Conservation (phyloP, 208 protist species). For the Herpetomonas tarakana region DNA sequence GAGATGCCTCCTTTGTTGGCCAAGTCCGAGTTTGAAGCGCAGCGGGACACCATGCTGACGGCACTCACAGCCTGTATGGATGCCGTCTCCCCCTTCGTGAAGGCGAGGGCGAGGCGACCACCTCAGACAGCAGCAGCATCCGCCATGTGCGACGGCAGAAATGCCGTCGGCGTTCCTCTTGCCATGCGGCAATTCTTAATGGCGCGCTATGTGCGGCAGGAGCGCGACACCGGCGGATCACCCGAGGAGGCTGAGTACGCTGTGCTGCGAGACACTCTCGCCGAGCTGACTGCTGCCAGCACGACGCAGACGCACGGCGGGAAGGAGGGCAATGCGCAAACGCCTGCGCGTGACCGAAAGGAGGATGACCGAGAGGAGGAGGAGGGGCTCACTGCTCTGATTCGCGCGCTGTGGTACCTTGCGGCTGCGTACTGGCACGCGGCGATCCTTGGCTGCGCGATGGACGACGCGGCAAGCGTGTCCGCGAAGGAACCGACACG, state of each 20-base stretch:
- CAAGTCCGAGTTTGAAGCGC: neutral
- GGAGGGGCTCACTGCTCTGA: constrained; percentile 15
- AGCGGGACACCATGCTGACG: neutral
- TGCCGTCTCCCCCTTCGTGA: neutral
- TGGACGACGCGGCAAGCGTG: neutral
- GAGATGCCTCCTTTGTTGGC: too few species aligned
- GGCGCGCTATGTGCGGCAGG: neutral
- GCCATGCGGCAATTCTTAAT: neutral
- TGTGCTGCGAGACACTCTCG: neutral
- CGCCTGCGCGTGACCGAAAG: too few species aligned
- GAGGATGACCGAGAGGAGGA: too few species aligned
- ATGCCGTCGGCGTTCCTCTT: neutral
- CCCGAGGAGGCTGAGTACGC: neutral
- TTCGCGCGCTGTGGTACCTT: constrained; percentile 47
- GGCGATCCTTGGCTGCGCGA: constrained; percentile 3
- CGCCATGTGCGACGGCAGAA: too few species aligned
- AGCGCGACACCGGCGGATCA: too few species aligned
- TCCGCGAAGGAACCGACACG: neutral
- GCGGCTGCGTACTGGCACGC: constrained; percentile 31
- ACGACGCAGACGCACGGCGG: too few species aligned
- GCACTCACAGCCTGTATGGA: neutral
- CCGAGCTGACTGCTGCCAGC: neutral
- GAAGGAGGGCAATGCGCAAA: too few species aligned
- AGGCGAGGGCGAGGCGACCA: too few species aligned
- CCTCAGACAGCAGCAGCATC: too few species aligned